These are phyloP conservation scores for Aspergillus calidoustus DNA, from an alignment of 2,329 filamentous ascomycete species.

Conservation along the genomic window DNA sequence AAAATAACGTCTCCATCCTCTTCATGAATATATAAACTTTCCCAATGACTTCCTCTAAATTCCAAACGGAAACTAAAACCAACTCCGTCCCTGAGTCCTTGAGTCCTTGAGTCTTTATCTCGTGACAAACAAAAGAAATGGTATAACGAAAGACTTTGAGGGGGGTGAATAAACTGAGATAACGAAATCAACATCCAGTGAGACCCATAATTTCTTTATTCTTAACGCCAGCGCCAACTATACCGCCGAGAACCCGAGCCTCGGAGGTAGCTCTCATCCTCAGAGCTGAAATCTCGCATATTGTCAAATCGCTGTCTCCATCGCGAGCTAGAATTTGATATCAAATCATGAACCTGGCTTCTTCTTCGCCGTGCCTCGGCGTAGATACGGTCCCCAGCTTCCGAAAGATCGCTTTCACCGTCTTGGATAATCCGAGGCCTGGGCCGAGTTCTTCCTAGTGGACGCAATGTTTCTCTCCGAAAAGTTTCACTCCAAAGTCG, in stretches of 20 bases:
- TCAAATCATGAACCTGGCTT: constrained; percentile 15
- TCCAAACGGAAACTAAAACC: background rate
- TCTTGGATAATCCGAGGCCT: constrained; percentile 33
- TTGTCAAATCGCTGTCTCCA: constrained; percentile 14
- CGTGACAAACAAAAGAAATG: background rate
- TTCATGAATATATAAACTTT: background rate
- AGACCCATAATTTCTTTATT: background rate
- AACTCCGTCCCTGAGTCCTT: background rate
- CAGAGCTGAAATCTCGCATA: constrained; percentile 7
- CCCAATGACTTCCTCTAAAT: background rate
- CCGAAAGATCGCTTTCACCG: constrained; percentile 28
- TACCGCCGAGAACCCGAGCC: constrained; percentile 5
- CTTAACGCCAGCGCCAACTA: constrained; percentile 8
- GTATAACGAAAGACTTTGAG: background rate
- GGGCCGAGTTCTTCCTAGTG: constrained; percentile 2
- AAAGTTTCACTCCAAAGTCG: background rate
- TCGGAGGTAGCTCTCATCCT: constrained; percentile 6
- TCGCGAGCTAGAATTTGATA: constrained; percentile 10
- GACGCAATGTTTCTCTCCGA: background rate
- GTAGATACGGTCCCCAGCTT: constrained; percentile 25
- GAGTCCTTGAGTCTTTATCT: background rate
- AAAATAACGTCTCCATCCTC: background rate
- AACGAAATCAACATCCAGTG: background rate
- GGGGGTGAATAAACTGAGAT: background rate
- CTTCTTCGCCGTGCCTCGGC: constrained; percentile 22